Conservation (phyloP, 1,284 basidiomycete genomes). For the Melampsora larici-populina region DNA sequence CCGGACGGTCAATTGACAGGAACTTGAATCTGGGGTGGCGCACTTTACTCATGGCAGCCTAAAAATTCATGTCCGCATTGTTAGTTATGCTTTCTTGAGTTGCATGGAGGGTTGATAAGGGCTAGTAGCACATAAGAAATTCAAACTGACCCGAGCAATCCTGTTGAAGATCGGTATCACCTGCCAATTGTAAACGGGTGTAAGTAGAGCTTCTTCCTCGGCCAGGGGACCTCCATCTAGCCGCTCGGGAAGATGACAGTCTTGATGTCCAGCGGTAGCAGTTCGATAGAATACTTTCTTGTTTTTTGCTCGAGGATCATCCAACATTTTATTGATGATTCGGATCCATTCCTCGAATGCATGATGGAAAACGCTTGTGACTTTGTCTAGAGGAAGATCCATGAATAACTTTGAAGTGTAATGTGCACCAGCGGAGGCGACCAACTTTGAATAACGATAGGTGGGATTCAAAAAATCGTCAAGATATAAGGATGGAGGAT, state of each 20-base stretch:
- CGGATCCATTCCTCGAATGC: slow-evolving; percentile 29
- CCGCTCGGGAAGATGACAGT: slow-evolving; percentile 12
- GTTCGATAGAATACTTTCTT: slow-evolving; percentile 39
- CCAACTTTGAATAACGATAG: slow-evolving; percentile 32
- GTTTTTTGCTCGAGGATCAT: slow-evolving; percentile 30
- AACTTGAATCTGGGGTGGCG: slow-evolving; percentile 30
- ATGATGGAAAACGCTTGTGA: slow-evolving; percentile 26
- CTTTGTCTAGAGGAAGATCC: slow-evolving; percentile 27
- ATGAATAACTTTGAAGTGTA: slow-evolving; percentile 26
- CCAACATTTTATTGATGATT: slow-evolving; percentile 22
- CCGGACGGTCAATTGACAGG: slow-evolving; percentile 28
- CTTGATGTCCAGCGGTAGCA: slow-evolving; percentile 33
- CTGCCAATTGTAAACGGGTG: slow-evolving; percentile 38
- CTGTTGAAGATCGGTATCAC: slow-evolving; percentile 36
- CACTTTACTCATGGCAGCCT: slow-evolving; percentile 29
- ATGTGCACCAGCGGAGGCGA: slow-evolving; percentile 35
- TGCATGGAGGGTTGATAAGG: too few species aligned
- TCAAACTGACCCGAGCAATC: slow-evolving; percentile 27
- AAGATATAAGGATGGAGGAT: slow-evolving; percentile 15
- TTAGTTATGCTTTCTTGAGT: background rate
- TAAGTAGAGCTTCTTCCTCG: slow-evolving; percentile 31
- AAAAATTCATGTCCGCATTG: background rate
- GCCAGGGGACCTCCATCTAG: background rate
- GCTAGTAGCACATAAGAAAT: background rate
- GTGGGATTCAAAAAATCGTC: slow-evolving; percentile 21